phyloP scores from a whole-genome alignment of 805 yeast species.

The Kazachstania kunashirensis region DNA sequence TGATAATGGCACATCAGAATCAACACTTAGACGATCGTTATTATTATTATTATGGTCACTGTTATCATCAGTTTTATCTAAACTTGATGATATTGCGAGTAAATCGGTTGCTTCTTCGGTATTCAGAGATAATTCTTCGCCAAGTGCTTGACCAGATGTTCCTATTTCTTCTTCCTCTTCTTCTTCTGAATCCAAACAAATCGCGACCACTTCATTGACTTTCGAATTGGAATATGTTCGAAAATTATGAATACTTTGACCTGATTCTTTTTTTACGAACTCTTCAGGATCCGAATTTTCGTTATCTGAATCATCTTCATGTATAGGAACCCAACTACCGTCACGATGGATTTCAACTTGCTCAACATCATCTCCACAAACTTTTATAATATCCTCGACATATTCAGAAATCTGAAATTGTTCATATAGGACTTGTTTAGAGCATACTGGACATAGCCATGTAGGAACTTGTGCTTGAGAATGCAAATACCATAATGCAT shows the following conservation, averaged over 20 bases:
- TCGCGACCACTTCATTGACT: conserved; percentile 12
- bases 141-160: no score
- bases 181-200: conserved; percentile 43
- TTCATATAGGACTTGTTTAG: conserved; percentile 38
- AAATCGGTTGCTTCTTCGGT: no score
- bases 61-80: no score
- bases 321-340: conserved; percentile 58
- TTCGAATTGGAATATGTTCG: no score
- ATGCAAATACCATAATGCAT: conserved; percentile 60
- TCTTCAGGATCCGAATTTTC: conserved; percentile 3
- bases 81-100: no score
- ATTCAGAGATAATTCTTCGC: no score
- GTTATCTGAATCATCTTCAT: conserved; percentile 19
- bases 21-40: no score
- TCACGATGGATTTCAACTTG: conserved; percentile 57
- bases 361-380: conserved; percentile 48
- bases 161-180: conserved; percentile 17
- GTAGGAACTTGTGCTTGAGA: conserved; percentile 72
- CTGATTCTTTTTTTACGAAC: conserved; percentile 7
- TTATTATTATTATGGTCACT: no score
- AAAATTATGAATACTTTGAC: no score
- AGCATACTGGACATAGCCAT: conserved; percentile 87
- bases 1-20: conserved; percentile 10
- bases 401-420: conserved; percentile 70
- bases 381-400: conserved; percentile 48